These are phyloP conservation scores for Aspergillus arachidicola DNA, from an alignment of 2,329 filamentous ascomycete species.

Conservation along the genomic window DNA sequence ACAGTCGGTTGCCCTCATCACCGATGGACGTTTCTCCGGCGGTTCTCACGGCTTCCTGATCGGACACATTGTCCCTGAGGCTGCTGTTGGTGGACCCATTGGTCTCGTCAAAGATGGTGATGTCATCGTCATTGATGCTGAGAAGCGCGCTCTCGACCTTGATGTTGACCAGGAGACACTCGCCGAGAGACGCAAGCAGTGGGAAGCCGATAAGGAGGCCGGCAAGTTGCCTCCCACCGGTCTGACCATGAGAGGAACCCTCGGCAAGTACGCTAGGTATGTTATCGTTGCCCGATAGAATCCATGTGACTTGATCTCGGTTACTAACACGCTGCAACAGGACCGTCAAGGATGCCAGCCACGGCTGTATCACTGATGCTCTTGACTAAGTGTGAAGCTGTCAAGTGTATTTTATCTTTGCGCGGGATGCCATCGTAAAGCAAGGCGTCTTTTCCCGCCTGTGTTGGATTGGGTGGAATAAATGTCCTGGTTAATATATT, in stretches of 20 bases:
- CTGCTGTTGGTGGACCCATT: slow-evolving; percentile 82
- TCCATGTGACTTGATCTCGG: neutral
- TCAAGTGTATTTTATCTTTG: slow-evolving; percentile 9
- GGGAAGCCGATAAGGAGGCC: slow-evolving; percentile 53
- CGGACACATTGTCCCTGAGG: slow-evolving; percentile 85
- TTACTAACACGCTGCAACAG: slow-evolving; percentile 19
- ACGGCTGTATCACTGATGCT: slow-evolving; percentile 51
- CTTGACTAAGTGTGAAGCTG: slow-evolving; percentile 30
- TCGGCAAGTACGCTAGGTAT: slow-evolving; percentile 68
- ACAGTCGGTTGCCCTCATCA: slow-evolving; percentile 70
- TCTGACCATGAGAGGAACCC: slow-evolving; percentile 63
- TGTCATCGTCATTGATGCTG: slow-evolving; percentile 78
- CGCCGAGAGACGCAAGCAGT: slow-evolving; percentile 58
- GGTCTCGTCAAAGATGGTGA: slow-evolving; percentile 81
- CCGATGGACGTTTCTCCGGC: slow-evolving; percentile 65
- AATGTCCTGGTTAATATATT: neutral
- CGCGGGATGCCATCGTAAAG: neutral
- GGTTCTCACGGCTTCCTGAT: slow-evolving; percentile 86
- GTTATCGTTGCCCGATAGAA: slow-evolving; percentile 16
- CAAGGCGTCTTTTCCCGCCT: neutral
- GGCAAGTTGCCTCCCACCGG: slow-evolving; percentile 53
- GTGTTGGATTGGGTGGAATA: neutral
- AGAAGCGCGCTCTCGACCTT: slow-evolving; percentile 67
- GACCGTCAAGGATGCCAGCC: slow-evolving; percentile 49
- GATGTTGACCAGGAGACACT: slow-evolving; percentile 69